Evolutionary conservation across 441 rosid species (phyloP).

Genomic region (Euphorbia schlechtendalii): DNA sequence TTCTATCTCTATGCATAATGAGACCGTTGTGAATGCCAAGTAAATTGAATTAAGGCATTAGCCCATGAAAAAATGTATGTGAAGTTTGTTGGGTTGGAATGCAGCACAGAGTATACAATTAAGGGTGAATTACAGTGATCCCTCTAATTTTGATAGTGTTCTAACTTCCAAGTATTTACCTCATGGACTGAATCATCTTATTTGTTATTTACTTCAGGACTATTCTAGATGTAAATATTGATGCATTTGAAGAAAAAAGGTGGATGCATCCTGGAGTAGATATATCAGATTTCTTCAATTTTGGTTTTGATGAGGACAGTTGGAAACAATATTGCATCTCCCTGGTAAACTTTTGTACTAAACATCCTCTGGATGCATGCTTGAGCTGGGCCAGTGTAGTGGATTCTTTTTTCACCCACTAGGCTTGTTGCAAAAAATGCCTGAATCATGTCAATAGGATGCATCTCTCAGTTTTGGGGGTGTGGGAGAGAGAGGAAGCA

Average conservation of each 20-base stretch:
- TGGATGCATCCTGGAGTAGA: conserved; percentile 47
- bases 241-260: conserved; percentile 41
- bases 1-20: neutral
- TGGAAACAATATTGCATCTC: conserved; percentile 49
- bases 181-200: neutral
- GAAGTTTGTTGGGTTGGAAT: neutral
- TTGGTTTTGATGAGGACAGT: conserved; percentile 44
- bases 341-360: conserved; percentile 31
- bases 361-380: neutral
- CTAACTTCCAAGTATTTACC: neutral
- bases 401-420: conserved; percentile 7
- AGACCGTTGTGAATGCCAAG: neutral
- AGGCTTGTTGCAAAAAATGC: neutral
- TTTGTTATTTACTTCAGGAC: conserved; percentile 30
- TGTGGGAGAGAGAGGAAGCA: neutral
- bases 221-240: conserved; percentile 41
- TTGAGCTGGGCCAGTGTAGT: neutral
- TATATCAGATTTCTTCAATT: conserved; percentile 48
- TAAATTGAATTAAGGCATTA: neutral
- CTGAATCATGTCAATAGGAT: neutral
- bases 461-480: neutral
- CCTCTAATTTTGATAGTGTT: neutral
- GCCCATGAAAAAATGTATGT: neutral
- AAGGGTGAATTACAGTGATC: conserved; percentile 1
- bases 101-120: conserved; percentile 2